A percentile compares a stretch with the other conserved stretches of the same genome.
phyloP scores from a whole-genome alignment of 768 basidiomycete species.

The Scleroderma citrinum region DNA sequence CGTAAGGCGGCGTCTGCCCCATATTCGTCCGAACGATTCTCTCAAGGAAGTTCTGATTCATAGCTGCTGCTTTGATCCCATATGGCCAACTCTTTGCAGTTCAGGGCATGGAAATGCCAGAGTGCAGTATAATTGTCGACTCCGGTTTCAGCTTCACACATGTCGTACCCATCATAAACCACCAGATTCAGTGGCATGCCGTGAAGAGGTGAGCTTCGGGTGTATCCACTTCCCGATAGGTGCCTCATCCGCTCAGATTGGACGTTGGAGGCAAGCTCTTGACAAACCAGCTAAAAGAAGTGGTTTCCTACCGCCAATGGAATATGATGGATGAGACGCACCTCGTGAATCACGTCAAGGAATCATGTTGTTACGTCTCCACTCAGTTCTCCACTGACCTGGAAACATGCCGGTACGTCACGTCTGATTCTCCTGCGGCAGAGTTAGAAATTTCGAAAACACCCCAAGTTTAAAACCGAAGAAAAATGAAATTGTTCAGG shows the following conservation, averaged over 20 bases:
- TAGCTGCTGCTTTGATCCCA: constrained; percentile 78
- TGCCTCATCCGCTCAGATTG: constrained; percentile 47
- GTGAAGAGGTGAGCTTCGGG: constrained; percentile 61
- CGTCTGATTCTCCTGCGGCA: constrained; percentile 8
- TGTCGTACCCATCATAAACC: constrained; percentile 75
- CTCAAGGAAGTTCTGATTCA: constrained; percentile 13
- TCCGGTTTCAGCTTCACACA: constrained; percentile 95
- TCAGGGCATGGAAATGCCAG: constrained; percentile 47
- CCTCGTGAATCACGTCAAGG: constrained; percentile 91
- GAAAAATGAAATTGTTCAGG: constrained; percentile 67
- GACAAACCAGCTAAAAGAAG: constrained; percentile 92
- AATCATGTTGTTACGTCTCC: constrained; percentile 84
- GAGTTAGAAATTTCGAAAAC: constrained; percentile 13
- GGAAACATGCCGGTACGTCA: constrained; percentile 69
- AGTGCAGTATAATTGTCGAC: constrained; percentile 81
- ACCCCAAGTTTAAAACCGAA: constrained; percentile 45
- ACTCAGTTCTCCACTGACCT: constrained; percentile 65
- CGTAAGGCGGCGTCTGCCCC: constrained; percentile 47
- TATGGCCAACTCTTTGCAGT: constrained; percentile 63
- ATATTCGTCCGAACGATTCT: constrained; percentile 15
- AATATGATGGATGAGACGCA: constrained; percentile 98
- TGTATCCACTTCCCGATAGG: constrained; percentile 9
- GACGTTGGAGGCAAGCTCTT: constrained; percentile 94
- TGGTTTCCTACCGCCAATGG: constrained; percentile 94
- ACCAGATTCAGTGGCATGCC: constrained; percentile 69